phyloP scores from a whole-genome alignment of 116 monocot genomes.

The Dioscorea cayenensis region DNA sequence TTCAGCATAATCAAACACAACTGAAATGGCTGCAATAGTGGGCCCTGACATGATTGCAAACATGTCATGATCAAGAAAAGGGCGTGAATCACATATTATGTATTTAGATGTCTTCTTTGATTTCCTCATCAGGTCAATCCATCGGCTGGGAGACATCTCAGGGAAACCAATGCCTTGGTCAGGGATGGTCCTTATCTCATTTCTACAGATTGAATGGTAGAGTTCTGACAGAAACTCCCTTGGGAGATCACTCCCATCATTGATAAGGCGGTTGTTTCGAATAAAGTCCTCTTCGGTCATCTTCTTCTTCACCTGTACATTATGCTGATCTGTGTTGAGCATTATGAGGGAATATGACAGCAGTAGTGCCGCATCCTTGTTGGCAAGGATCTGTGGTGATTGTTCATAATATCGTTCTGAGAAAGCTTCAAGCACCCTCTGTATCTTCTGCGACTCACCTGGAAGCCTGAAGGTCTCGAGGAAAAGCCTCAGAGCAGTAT shows the following conservation, averaged over 20 bases:
- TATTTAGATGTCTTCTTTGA: constrained; percentile 69
- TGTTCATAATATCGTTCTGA: constrained; percentile 89
- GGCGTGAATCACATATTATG: constrained; percentile 37
- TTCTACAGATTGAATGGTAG: constrained; percentile 67
- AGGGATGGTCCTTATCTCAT: constrained; percentile 79
- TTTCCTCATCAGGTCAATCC: constrained; percentile 74
- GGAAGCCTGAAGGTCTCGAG: constrained; percentile 83
- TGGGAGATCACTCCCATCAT: constrained; percentile 76
- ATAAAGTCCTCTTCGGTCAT: constrained; percentile 95
- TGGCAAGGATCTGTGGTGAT: constrained; percentile 64
- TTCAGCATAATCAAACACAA: constrained; percentile 89
- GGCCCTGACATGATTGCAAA: constrained; percentile 88
- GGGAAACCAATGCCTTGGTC: constrained; percentile 55
- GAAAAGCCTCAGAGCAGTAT: constrained; percentile 79
- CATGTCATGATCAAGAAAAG: constrained; percentile 45
- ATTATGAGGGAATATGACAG: constrained; percentile 80
- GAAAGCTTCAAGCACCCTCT: constrained; percentile 88
- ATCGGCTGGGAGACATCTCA: constrained; percentile 77
- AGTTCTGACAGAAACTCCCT: constrained; percentile 73
- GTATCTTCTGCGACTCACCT: constrained; percentile 91
- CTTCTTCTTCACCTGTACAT: constrained; percentile 90
- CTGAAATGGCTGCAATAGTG: constrained; percentile 81
- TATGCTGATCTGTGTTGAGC: constrained; percentile 94
- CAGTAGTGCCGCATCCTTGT: constrained; percentile 87
- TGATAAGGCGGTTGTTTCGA: constrained; percentile 77